These are phyloP conservation scores for Astragalus membranaceus DNA, from an alignment of 306 rosid genomes.

Conservation along the genomic window DNA sequence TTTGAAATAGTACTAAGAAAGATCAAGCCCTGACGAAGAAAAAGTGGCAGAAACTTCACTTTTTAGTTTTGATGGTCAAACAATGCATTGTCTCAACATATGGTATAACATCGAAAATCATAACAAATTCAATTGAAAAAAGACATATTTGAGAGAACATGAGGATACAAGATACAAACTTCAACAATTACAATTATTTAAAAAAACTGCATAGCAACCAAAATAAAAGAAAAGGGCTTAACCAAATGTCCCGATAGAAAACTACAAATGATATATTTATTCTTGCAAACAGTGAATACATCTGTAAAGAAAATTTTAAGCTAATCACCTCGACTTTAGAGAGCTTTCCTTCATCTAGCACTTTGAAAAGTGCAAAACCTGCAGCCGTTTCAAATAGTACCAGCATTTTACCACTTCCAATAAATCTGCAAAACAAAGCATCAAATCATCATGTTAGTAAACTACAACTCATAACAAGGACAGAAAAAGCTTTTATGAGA, in stretches of 20 bases:
- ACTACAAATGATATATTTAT: neutral
- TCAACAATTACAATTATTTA: neutral
- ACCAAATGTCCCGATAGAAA: neutral
- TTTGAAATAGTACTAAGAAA: neutral
- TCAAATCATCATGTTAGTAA: neutral
- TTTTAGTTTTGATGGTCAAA: neutral
- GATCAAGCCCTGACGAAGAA: neutral
- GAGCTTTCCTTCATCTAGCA: slow-evolving; percentile 74
- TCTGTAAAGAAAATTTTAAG: neutral
- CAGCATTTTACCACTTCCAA: slow-evolving; percentile 44
- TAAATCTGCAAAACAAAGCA: slow-evolving; percentile 25
- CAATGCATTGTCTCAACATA: too few relatives aligned
- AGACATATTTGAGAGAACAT: neutral
- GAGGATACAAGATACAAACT: neutral
- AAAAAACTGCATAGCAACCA: neutral
- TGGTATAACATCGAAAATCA: neutral
- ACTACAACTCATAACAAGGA: neutral
- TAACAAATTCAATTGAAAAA: neutral
- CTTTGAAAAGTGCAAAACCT: slow-evolving; percentile 78
- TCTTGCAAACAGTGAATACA: neutral
- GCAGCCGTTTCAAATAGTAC: slow-evolving; percentile 71
- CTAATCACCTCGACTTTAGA: slow-evolving; percentile 62
- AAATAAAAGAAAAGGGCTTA: neutral
- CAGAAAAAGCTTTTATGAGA: too few relatives aligned
- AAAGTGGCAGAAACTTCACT: neutral